These are phyloP conservation scores for Cadophora malorum DNA, from an alignment of 2,329 filamentous ascomycete species.

Conservation along the genomic window DNA sequence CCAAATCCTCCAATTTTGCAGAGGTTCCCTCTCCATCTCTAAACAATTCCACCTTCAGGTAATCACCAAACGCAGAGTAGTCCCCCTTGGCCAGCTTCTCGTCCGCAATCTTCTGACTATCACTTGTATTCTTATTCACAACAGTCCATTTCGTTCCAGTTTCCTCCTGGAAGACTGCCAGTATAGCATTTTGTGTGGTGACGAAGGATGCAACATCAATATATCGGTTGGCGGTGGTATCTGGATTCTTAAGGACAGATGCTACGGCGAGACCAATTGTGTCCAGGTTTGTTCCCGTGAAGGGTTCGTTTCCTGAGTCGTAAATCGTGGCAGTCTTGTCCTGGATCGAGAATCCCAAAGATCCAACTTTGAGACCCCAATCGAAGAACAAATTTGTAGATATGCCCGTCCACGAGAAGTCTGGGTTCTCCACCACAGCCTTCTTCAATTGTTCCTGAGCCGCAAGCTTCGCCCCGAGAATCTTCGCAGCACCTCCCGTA, in stretches of 20 bases:
- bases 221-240: slow-evolving; percentile 44
- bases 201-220: slow-evolving; percentile 45
- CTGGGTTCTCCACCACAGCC: slow-evolving; percentile 20
- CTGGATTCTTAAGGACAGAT: slow-evolving; percentile 46
- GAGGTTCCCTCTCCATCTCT: slow-evolving; percentile 6
- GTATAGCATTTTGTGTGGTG: slow-evolving; percentile 45
- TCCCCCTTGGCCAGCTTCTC: slow-evolving; percentile 35
- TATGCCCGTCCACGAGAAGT: slow-evolving; percentile 46
- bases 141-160: slow-evolving; percentile 44
- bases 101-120: slow-evolving; percentile 25
- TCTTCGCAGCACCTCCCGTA: background rate
- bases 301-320: slow-evolving; percentile 42
- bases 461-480: slow-evolving; percentile 19
- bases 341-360: slow-evolving; percentile 58
- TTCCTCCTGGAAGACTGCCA: slow-evolving; percentile 40
- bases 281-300: slow-evolving; percentile 34
- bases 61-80: slow-evolving; percentile 17
- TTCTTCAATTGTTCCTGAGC: slow-evolving; percentile 25
- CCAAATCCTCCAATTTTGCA: background rate
- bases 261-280: slow-evolving; percentile 46
- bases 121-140: slow-evolving; percentile 15
- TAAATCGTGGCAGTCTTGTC: slow-evolving; percentile 54
- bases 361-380: slow-evolving; percentile 46
- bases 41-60: slow-evolving; percentile 11
- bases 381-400: slow-evolving; percentile 40